Evolutionary conservation across 2,329 filamentous ascomycete species (phyloP), one percentile per base, ranked within the genome.

Genomic region (Hymenoscyphus infarciens): DNA sequence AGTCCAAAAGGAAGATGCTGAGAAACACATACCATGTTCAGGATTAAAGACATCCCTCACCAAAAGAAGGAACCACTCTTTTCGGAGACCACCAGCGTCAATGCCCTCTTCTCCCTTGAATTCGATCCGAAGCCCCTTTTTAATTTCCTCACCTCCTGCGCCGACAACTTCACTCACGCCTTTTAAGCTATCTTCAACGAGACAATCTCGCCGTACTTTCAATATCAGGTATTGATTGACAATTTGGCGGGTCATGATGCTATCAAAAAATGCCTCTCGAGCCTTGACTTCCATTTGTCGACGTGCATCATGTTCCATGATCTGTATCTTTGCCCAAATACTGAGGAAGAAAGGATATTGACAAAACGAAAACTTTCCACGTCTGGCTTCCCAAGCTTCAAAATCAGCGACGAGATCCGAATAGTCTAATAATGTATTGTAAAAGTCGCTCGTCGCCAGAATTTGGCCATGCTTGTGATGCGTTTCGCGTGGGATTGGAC

Each of bases 11-110:
- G 13, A 54, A 56, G 33, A 56, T 58, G 3, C 52, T 59, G 27
- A 22, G 33, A 6, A 45, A 22, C 10, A 57, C 86, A 70, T 81
- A 92, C 90, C 91, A 78, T 96, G 90, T 68, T 93, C 87, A 3
- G 92, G 92, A 70, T 96, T 92, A 76, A 97, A 97, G 35, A 97
- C 88, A 73, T 97, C 93, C 68, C 92, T 83, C 57, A 95, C 87
- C 25, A 97, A 82, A 63, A 97, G 83, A 58, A 97, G 78, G 73
- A 97, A 97, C 93, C 93, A 97, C 77, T 97, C 93, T 75, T 97
- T 97, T 62, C 92, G 86, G 61, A 96, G 80, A 0, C 93, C 93
- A 42, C 93, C 93, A 4, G 90, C 92, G 77, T 97, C 93, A 58
- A 97, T 87, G 4, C 93, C 93, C 75, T 97, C 93, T 76, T 97